Conservation (phyloP, 1,284 basidiomycete genomes). For the Lignosus rhinocerotis region DNA sequence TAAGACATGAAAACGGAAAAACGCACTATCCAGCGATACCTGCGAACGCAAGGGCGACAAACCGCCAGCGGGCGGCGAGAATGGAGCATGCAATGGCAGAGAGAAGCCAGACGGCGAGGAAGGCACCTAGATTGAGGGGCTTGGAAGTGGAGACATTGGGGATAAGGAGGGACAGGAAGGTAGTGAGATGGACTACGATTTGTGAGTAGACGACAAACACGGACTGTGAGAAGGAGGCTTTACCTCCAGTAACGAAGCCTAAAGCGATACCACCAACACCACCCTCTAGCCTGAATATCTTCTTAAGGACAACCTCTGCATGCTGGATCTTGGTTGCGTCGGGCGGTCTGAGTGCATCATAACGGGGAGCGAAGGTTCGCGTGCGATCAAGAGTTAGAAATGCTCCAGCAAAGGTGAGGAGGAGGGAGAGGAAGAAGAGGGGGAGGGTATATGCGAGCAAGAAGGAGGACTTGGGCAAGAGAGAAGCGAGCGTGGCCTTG, state of each 20-base stretch:
- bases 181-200: conserved; percentile 54
- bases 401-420: conserved; percentile 61
- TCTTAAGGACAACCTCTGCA: conserved; percentile 30
- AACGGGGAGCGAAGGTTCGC: conserved; percentile 53
- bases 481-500: conserved; percentile 24
- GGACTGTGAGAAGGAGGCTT: too few species aligned
- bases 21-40: conserved; percentile 57
- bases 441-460: conserved; percentile 56
- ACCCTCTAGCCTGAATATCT: conserved; percentile 49
- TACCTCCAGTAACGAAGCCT: conserved; percentile 63
- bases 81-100: conserved; percentile 46
- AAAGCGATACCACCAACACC: conserved; percentile 60
- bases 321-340: conserved; percentile 32
- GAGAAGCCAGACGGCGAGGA: conserved; percentile 60
- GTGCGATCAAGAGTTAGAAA: conserved; percentile 71
- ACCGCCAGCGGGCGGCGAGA: conserved; percentile 51
- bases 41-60: conserved; percentile 44
- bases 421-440: conserved; percentile 50
- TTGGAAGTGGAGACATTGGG: conserved; percentile 48
- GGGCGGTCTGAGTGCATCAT: conserved; percentile 31
- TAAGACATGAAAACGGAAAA: neutral
- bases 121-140: conserved; percentile 47
- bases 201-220: conserved; percentile 23
- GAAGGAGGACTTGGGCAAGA: conserved; percentile 28
- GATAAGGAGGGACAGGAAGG: conserved; percentile 60